These are phyloP conservation scores for Debaryomycetaceae sp. DNA, from an alignment of 1,139 yeast species.

Conservation along the genomic window DNA sequence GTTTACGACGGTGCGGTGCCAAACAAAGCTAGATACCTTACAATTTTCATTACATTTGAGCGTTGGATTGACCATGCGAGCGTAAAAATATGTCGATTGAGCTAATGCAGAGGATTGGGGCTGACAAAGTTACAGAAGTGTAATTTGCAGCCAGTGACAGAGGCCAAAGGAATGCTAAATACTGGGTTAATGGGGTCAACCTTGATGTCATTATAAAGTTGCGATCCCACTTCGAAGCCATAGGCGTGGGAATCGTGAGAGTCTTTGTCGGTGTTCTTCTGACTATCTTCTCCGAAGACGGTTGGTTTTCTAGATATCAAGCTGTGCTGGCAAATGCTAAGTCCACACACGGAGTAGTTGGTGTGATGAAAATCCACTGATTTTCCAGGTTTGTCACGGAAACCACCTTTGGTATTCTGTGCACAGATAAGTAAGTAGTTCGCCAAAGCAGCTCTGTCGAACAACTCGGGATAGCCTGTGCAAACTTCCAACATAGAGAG, in stretches of 20 bases:
- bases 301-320: conserved; percentile 23
- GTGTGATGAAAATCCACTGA: conserved; percentile 86
- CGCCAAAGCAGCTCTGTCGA: conserved; percentile 54
- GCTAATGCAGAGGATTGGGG: not conserved
- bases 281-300: not conserved
- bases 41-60: no score
- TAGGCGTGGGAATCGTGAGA: conserved; percentile 21
- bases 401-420: conserved; percentile 66
- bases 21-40: no score
- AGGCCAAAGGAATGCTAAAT: conserved; percentile 53
- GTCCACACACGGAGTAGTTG: conserved; percentile 76
- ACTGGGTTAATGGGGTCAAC: conserved; percentile 54
- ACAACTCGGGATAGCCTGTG: conserved; percentile 24
- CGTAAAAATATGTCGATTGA: no score
- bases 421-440: conserved; percentile 74
- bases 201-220: conserved; percentile 17
- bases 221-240: conserved; percentile 16
- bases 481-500: conserved; percentile 60
- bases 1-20: no score
- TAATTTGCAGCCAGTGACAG: conserved; percentile 19
- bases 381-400: conserved; percentile 84
- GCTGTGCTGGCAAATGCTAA: conserved; percentile 64
- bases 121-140: conserved; percentile 7
- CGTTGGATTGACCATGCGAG: no score
- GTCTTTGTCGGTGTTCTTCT: conserved; percentile 7